Conservation (phyloP, 352 stramenopile genomes). For the Phytophthora pseudosyringae region DNA sequence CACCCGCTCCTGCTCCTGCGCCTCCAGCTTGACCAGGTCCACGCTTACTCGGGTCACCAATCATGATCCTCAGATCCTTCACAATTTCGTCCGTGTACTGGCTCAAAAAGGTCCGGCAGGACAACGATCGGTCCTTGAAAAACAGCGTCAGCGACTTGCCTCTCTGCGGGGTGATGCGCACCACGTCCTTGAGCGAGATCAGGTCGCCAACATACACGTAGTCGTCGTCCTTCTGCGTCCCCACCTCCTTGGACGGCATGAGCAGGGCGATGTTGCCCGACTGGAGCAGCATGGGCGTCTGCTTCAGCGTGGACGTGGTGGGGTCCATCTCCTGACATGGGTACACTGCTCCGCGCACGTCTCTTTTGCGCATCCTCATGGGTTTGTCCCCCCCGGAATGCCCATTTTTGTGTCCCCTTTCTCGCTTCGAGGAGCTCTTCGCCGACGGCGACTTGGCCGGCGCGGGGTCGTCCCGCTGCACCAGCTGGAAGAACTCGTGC, state of each 20-base stretch:
- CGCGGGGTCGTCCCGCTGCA: slow-evolving; percentile 61
- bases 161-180: slow-evolving; percentile 76
- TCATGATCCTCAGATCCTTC: slow-evolving; percentile 69
- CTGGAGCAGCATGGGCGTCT: slow-evolving; percentile 74
- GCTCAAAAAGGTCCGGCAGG: slow-evolving; percentile 77
- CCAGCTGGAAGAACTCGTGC: slow-evolving; percentile 64
- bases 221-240: slow-evolving; percentile 35
- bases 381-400: slow-evolving; percentile 24
- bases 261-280: slow-evolving; percentile 72
- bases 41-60: slow-evolving; percentile 50
- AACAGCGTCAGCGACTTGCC: slow-evolving; percentile 84
- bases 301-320: slow-evolving; percentile 56
- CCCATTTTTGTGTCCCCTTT: neutral
- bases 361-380: slow-evolving; percentile 74
- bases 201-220: slow-evolving; percentile 71
- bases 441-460: slow-evolving; percentile 30
- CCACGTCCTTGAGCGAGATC: slow-evolving; percentile 69
- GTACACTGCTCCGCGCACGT: slow-evolving; percentile 74
- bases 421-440: slow-evolving; percentile 6
- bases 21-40: slow-evolving; percentile 38
- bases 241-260: slow-evolving; percentile 25
- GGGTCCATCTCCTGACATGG: slow-evolving; percentile 74
- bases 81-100: slow-evolving; percentile 77
- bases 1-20: slow-evolving; percentile 5
- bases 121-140: slow-evolving; percentile 67